A percentile compares a stretch with the other conserved stretches of the same genome.
Evolutionary conservation across 2,329 filamentous ascomycete species (phyloP).

Genomic region (Neopestalotiopsis clavispora): DNA sequence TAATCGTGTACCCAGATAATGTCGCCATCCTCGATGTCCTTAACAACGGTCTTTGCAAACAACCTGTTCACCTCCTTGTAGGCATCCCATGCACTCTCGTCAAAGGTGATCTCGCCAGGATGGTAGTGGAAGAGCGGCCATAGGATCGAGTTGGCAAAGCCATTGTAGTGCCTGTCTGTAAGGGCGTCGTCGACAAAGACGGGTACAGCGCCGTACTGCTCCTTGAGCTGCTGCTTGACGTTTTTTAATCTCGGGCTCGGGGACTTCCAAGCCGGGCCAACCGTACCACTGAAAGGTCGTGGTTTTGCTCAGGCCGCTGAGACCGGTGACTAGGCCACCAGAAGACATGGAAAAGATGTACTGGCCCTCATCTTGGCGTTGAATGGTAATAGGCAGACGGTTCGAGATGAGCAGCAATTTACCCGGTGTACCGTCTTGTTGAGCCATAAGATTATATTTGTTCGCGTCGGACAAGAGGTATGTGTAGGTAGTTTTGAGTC

Average conservation of each 20-base stretch:
- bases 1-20: slow-evolving; percentile 99
- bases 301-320: slow-evolving; percentile 89
- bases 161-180: slow-evolving; percentile 95
- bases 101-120: slow-evolving; percentile 96
- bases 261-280: slow-evolving; percentile 93
- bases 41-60: slow-evolving; percentile 86
- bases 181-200: slow-evolving; percentile 94
- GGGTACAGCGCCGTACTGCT: slow-evolving; percentile 87
- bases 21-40: slow-evolving; percentile 90
- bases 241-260: slow-evolving; percentile 76
- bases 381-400: slow-evolving; percentile 94
- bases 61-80: slow-evolving; percentile 92
- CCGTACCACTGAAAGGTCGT: slow-evolving; percentile 99
- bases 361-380: slow-evolving; percentile 86
- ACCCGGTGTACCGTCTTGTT: slow-evolving; percentile 35
- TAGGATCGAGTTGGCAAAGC: slow-evolving; percentile 96
- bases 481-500: no score
- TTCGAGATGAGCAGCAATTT: slow-evolving; percentile 89
- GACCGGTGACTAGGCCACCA: slow-evolving; percentile 89
- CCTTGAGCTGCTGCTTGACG: slow-evolving; percentile 80
- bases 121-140: slow-evolving; percentile 99
- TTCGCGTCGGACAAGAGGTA: no score
- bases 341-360: slow-evolving; percentile 98
- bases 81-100: slow-evolving; percentile 91
- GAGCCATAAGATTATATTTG: no score